Evolutionary conservation across 345 rosid genomes (phyloP), one percentile per base, ranked within the genome.

Genomic region (Populus deltoides): DNA sequence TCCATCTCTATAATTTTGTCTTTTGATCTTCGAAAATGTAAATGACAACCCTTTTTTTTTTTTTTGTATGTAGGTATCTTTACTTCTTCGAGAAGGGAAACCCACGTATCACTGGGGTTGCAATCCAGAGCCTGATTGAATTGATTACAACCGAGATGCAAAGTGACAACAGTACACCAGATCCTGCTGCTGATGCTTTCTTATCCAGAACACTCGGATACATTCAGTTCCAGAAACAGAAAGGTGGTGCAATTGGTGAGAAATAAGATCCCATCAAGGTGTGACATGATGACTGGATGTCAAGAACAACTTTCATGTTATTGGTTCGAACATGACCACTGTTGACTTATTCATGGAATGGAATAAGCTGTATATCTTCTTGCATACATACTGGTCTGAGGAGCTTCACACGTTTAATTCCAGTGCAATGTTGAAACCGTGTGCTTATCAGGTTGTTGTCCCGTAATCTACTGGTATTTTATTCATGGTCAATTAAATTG

Each of bases 71-170:
- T 82, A 96, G 99, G 90, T 92, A 94, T 73, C 90, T 96, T 17
- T 94, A 94, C 82, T 96, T 92, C 90, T 91, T 79, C 11, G 97
- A 96, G 93, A 96, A 96, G 85, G 97, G 95, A 51, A 88, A 91
- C 79, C 90, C 91, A 24, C 94, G 91, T 77, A 86, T 96, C 76
- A 90, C 83, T 7, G 91, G 83, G 33, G 93, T 85, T 78, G 86
- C 95, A 73, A 90, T 96, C 57, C 97, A 92, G 83, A 89, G 95
- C 84, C 78, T 96, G 79, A 87, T 94, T 45, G 92, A 94, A 81
- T 84, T 94, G 80, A 88, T 94, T 43, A 91, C 84, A 8, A 89
- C 81, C 2, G 97, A 92, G 87, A 84, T 89, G 92, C 94, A 89
- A 81, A 91, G 90, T 51, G 98, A 96, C 66, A 85, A 93, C 1